Conservation (phyloP, 768 basidiomycete genomes). For the Cyclocybe cylindracea region DNA sequence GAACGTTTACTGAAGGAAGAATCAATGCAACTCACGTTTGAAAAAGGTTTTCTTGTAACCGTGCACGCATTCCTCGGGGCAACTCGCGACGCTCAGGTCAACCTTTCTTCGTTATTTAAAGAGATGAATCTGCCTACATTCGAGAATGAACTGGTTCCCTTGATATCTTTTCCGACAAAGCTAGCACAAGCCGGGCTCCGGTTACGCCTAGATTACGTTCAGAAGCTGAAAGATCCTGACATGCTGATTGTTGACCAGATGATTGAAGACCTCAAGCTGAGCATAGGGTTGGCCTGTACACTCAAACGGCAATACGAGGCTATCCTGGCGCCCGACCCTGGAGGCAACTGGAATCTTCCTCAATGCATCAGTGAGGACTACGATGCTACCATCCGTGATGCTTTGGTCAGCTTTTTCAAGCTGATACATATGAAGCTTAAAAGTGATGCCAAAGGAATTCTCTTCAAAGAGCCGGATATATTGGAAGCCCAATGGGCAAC, state of each 20-base stretch:
- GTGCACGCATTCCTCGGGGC: slow-evolving; percentile 83
- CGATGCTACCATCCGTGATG: slow-evolving; percentile 85
- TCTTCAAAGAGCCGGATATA: slow-evolving; percentile 98
- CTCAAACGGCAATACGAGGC: slow-evolving; percentile 93
- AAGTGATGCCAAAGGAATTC: slow-evolving; percentile 86
- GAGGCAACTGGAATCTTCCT: slow-evolving; percentile 86
- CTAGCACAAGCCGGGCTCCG: slow-evolving; percentile 91
- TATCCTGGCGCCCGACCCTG: slow-evolving; percentile 85
- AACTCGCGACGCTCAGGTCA: slow-evolving; percentile 86
- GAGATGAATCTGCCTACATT: slow-evolving; percentile 93
- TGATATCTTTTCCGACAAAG: slow-evolving; percentile 96
- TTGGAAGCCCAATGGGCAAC: slow-evolving; percentile 96
- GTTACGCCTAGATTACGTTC: slow-evolving; percentile 85
- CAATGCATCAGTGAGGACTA: slow-evolving; percentile 90
- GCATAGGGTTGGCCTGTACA: slow-evolving; percentile 90
- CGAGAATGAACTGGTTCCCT: slow-evolving; percentile 82
- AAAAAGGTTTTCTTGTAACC: slow-evolving; percentile 86
- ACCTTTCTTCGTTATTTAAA: slow-evolving; percentile 70
- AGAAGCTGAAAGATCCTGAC: slow-evolving; percentile 86
- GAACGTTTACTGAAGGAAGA: slow-evolving; percentile 96
- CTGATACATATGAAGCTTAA: slow-evolving; percentile 96
- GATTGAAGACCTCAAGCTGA: slow-evolving; percentile 88
- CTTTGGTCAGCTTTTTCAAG: slow-evolving; percentile 87
- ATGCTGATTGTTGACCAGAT: slow-evolving; percentile 92
- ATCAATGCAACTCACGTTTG: slow-evolving; percentile 92